These are phyloP conservation scores for Phytopythium oedochilum DNA, from an alignment of 352 stramenopile species.

Conservation along the genomic window DNA sequence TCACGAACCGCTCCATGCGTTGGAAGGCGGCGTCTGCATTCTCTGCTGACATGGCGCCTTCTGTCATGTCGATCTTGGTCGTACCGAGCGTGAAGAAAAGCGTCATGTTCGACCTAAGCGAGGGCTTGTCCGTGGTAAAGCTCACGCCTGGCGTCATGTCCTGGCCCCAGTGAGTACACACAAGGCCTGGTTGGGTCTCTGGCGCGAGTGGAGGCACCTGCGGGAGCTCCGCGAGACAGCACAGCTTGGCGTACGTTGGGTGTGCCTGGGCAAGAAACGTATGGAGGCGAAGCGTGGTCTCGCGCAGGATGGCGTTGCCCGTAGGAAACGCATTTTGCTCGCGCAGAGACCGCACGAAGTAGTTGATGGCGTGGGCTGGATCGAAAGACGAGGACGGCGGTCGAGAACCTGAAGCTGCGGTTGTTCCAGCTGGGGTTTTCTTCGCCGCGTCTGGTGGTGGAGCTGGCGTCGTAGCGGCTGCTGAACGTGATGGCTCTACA, in stretches of 20 bases:
- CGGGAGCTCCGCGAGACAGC: conserved; percentile 44
- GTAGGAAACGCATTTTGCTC: conserved; percentile 39
- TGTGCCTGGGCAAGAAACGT: conserved; percentile 55
- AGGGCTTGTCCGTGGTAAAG: not conserved
- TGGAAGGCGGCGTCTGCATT: conserved; percentile 13
- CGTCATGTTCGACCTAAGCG: conserved; percentile 11
- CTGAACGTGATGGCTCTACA: not conserved
- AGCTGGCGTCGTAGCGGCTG: not conserved
- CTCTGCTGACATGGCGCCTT: conserved; percentile 7
- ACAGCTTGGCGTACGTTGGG: conserved; percentile 43
- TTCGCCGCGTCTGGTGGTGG: conserved; percentile 9
- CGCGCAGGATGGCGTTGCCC: conserved; percentile 23
- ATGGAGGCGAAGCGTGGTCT: conserved; percentile 37
- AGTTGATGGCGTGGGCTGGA: conserved; percentile 40
- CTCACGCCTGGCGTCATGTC: conserved; percentile 47
- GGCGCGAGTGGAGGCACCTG: conserved; percentile 36
- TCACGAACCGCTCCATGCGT: conserved; percentile 45
- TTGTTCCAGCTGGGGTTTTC: not conserved
- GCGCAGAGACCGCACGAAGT: conserved; percentile 46
- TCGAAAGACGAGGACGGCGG: not conserved
- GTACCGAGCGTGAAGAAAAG: conserved; percentile 66
- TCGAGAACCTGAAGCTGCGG: not conserved
- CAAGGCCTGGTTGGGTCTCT: conserved; percentile 52
- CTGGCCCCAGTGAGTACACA: conserved; percentile 54
- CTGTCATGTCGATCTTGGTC: conserved; percentile 27